Conservation (phyloP, 169 alveolate species). For the Hepatocystis sp. region DNA sequence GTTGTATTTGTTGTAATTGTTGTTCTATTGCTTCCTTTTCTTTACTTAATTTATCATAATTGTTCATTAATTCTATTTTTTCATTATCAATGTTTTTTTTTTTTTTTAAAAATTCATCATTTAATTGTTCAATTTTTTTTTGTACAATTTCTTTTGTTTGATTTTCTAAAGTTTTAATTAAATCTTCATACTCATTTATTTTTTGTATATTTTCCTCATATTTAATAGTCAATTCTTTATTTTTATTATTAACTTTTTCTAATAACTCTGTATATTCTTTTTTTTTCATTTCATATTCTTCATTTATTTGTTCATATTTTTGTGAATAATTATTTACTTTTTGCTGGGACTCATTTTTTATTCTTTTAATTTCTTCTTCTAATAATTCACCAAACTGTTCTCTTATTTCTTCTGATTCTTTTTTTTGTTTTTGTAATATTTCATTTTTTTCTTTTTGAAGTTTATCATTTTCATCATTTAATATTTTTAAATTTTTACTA, state of each 20-base stretch:
- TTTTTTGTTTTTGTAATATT: slow-evolving; percentile 11
- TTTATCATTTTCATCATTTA: slow-evolving; percentile 37
- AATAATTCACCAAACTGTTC: slow-evolving; percentile 62
- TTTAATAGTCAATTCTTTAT: slow-evolving; percentile 42
- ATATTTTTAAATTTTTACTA: slow-evolving; percentile 12
- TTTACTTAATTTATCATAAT: slow-evolving; percentile 17
- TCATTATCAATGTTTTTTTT: slow-evolving; percentile 60
- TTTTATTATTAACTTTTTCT: slow-evolving; percentile 47
- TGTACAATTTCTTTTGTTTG: slow-evolving; percentile 53
- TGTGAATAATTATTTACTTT: slow-evolving; percentile 37
- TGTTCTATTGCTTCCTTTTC: slow-evolving; percentile 21
- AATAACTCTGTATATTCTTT: slow-evolving; percentile 41
- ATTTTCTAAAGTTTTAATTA: slow-evolving; percentile 43
- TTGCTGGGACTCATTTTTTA: slow-evolving; percentile 38
- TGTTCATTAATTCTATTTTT: slow-evolving; percentile 25
- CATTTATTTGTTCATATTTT: slow-evolving; percentile 42
- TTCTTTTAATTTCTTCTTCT: slow-evolving; percentile 64
- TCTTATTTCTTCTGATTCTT: slow-evolving; percentile 56
- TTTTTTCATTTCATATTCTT: slow-evolving; percentile 45
- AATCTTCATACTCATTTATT: slow-evolving; percentile 71
- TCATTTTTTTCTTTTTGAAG: slow-evolving; percentile 32
- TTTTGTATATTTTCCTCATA: slow-evolving; percentile 72
- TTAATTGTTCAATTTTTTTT: slow-evolving; percentile 65
- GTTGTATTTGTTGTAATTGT: slow-evolving; percentile 12
- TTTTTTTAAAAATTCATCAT: slow-evolving; percentile 39